Base-by-base conservation (phyloP, 2,329 filamentous ascomycete species). In the Talaromyces pinophilus region DNA sequence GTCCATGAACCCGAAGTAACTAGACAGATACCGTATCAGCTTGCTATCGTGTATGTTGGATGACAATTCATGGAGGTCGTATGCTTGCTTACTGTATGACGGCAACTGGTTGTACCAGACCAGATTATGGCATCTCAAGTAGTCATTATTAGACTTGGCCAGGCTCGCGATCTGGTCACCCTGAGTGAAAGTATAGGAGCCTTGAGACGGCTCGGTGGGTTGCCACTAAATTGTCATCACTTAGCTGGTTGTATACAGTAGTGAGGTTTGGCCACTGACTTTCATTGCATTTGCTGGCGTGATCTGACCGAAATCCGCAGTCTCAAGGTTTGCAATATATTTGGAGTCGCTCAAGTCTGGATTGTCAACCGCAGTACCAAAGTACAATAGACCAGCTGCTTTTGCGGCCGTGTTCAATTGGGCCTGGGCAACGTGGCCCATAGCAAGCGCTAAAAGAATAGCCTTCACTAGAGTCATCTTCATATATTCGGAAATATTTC, bases 301-400 rank as follows among this genome's bases (percentile, higher is more conserved):
- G 30, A 89, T 81, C 74, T 88, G 84, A 38, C 88, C 88, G 71
- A 90, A 90, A 72, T 89, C 86, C 7, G 83, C 82, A 75, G 90
- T 86, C 72, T 81, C 82, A 50, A 88, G 78, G 67, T 89, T 85
- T 22, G 78, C 74, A 19, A 82, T 77, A 75, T 90, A 91, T 33
- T 81, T 71, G 13, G 77, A 72, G 75, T 90, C 85, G 54, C 77
- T 80, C 42, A 86, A 74, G 69, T 86, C 83, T 17, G 77, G 73
- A 48, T 83, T 84, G 73, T 90, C 86, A 50, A 87, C 86, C 1
- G 88, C 87, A 0, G 86, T 86, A 50, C 85, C 76, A 46, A 87
- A 86, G 70, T 86, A 83, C 69, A 82, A 73, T 68, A 85, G 80
- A 22, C 86, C 87, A 48, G 85, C 84, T 62, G 81, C 81, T 67